phyloP scores from a whole-genome alignment of 169 alveolate genomes.

The Ichthyophthirius multifiliis region DNA sequence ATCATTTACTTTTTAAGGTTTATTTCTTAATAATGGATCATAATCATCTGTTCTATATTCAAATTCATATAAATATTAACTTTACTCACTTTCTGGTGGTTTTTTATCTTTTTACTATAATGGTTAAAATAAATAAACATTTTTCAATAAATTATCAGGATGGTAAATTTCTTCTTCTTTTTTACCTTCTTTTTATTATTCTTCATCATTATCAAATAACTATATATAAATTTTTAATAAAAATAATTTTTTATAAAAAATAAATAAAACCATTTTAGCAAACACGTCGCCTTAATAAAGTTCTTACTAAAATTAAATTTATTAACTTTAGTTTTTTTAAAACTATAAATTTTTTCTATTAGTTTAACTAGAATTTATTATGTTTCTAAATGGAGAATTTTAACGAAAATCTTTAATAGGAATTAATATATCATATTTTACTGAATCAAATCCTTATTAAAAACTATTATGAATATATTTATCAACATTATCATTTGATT shows the following conservation, averaged over 20 bases:
- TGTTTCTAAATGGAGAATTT: neutral
- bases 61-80: neutral
- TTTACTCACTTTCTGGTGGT: neutral
- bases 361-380: neutral
- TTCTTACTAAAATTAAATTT: neutral
- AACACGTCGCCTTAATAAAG: neutral
- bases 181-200: neutral
- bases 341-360: neutral
- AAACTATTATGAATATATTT: neutral
- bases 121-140: neutral
- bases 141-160: neutral
- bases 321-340: neutral
- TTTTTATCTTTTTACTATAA: neutral
- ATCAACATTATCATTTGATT: neutral
- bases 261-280: neutral
- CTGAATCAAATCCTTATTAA: neutral
- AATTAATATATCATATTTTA: neutral
- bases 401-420: neutral
- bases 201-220: constrained; percentile 9
- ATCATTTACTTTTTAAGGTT: neutral
- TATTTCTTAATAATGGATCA: neutral
- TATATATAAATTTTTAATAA: neutral
- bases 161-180: neutral
- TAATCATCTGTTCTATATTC: constrained; percentile 6
- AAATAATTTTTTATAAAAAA: neutral